Base-by-base conservation (phyloP, 176 grass and related monocot genomes). In the Melocanna baccifera region DNA sequence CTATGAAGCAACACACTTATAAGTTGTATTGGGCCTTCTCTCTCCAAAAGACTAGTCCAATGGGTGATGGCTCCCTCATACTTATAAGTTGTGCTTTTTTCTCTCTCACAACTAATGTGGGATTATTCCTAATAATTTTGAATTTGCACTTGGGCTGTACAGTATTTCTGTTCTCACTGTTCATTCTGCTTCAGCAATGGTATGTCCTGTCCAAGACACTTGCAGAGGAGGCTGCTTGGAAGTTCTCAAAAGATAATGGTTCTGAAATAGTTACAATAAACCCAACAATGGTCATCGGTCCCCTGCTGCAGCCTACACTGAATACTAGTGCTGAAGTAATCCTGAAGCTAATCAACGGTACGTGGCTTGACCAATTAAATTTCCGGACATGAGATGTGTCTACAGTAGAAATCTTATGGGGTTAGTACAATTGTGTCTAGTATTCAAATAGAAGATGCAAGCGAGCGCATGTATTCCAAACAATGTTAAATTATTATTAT, bases 121-220 rank as follows among this genome's bases (percentile, higher is more conserved):
- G n/a, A n/a, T n/a, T n/a, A n/a, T n/a, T n/a, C n/a, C n/a, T n/a
- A n/a, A n/a, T n/a, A n/a, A n/a, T n/a, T 72, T 30, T 29, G 13
- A 23, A 37, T 80, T 51, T 43, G 6, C 51, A 61, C 42, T 79
- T 69, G 25, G 9, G 50, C 16, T 46, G 25, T 46, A 82, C 53
- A 62, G 22, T 42, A 42, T 71, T 79, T 73, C 1, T 80, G 6
- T 74, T 52, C 78, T 64, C 45, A 73, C 16, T 72, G 4, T 67
- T 58, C 12, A 85, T 37, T 78, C 32, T 53, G 19, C 55, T 65
- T 70, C 76, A 94, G 92, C 56, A 76, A 82, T 94, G 92, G 89
- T 94, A 94, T 81, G 75, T 84, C 39, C 57, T 91, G 30, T 94
- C 92, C 7, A 94, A 94, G 86, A 91, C 92, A 3, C 84, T 91